A percentile compares a stretch with the other conserved stretches of the same genome.
Evolutionary conservation across 805 yeast species (phyloP).

Genomic region (Cyberlindnera suaveolens): DNA sequence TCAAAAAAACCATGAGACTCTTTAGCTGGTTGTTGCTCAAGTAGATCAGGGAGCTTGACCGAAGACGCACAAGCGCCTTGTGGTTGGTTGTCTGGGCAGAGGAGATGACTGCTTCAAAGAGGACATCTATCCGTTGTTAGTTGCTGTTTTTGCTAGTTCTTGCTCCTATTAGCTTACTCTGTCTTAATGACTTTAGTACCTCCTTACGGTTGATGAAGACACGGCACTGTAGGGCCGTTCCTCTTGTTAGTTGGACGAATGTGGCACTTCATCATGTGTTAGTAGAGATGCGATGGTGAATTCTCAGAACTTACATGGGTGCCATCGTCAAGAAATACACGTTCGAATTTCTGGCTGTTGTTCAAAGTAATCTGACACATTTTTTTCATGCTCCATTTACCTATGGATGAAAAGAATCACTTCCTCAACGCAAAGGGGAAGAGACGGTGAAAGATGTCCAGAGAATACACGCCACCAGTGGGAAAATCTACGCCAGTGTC

Average conservation of each 20-base stretch:
- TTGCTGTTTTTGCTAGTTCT: not conserved
- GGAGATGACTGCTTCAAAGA: conserved; percentile 18
- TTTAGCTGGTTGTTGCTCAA: conserved; percentile 18
- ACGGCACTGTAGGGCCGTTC: conserved; percentile 10
- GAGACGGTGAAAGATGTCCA: not conserved
- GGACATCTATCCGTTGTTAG: conserved; percentile 2
- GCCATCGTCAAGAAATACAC: conserved; percentile 4
- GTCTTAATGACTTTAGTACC: conserved; percentile 6
- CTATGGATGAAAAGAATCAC: not conserved
- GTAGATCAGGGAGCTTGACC: conserved; percentile 10
- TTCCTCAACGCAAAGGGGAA: not conserved
- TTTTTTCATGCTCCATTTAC: too few relatives aligned
- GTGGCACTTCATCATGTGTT: conserved; percentile 9
- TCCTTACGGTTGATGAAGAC: conserved; percentile 16
- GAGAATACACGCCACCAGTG: conserved; percentile 3
- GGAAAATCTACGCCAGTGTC: conserved; percentile 16
- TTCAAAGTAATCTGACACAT: not conserved
- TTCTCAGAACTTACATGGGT: conserved; percentile 8
- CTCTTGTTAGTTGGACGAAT: conserved; percentile 8
- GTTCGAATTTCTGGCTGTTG: not conserved
- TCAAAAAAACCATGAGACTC: conserved; percentile 10
- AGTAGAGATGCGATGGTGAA: not conserved
- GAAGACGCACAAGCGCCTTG: conserved; percentile 13
- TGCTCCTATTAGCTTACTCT: not conserved
- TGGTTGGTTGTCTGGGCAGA: conserved; percentile 15